Percentiles rank a stretch among this genome's conserved stretches.
These are phyloP conservation scores for Dactylorhiza incarnata DNA, from an alignment of 106 monocot genomes.

Conservation along the genomic window DNA sequence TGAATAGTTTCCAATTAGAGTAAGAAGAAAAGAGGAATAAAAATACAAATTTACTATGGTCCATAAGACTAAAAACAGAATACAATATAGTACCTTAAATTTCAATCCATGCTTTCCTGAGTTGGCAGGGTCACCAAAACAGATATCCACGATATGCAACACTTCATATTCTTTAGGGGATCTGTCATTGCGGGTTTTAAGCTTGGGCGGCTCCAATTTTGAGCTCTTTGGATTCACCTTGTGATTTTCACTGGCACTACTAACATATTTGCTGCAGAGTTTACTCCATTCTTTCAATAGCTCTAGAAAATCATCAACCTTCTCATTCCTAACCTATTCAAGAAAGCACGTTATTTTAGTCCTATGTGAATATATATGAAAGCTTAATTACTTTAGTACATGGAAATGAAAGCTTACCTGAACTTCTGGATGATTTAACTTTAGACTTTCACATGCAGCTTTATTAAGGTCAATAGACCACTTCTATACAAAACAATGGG, in stretches of 20 bases:
- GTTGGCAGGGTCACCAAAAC: conserved; percentile 76
- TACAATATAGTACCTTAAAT: conserved; percentile 54
- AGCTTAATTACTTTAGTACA: not conserved
- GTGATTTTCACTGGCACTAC: conserved; percentile 8
- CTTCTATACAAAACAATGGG: conserved; percentile 34
- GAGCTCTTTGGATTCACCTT: conserved; percentile 6
- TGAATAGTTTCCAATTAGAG: not conserved
- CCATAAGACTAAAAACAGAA: not conserved
- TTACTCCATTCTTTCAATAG: conserved; percentile 75
- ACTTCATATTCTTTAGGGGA: conserved; percentile 73
- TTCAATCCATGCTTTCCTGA: conserved; percentile 57
- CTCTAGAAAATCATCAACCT: conserved; percentile 59
- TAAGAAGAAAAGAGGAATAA: not conserved
- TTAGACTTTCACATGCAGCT: conserved; percentile 64
- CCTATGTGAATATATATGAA: not conserved
- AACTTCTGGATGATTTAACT: conserved; percentile 75
- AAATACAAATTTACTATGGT: not conserved
- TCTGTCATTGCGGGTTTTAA: conserved; percentile 3
- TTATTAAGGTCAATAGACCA: conserved; percentile 80
- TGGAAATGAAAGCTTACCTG: conserved; percentile 36
- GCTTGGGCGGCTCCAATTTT: conserved; percentile 14
- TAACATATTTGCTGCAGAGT: conserved; percentile 46
- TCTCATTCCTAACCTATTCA: conserved; percentile 75
- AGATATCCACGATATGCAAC: conserved; percentile 57
- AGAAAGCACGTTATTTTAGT: conserved; percentile 11